These are phyloP conservation scores for Phytophthora aleatoria DNA, from an alignment of 352 stramenopile species.

Conservation along the genomic window DNA sequence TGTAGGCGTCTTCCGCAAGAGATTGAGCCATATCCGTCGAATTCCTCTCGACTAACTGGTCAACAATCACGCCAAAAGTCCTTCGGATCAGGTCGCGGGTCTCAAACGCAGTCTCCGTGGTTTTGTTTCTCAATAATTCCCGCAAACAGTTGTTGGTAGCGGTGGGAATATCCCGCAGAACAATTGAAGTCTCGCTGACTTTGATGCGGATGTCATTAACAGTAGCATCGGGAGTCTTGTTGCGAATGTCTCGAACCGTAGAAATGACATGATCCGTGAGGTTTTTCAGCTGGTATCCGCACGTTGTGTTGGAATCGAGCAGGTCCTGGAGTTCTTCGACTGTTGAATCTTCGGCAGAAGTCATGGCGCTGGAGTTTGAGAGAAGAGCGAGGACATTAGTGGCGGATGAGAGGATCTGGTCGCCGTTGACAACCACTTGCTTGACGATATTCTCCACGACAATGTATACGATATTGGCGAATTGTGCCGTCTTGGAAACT, in stretches of 20 bases:
- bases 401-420: slow-evolving; percentile 32
- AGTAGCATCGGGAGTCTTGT: slow-evolving; percentile 10
- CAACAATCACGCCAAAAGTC: slow-evolving; percentile 34
- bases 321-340: slow-evolving; percentile 34
- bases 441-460: slow-evolving; percentile 35
- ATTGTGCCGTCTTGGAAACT: slow-evolving; percentile 14
- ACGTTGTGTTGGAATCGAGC: slow-evolving; percentile 38
- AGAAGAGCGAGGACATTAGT: slow-evolving; percentile 27
- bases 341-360: slow-evolving; percentile 15
- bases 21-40: slow-evolving; percentile 20
- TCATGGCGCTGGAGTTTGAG: slow-evolving; percentile 18
- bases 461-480: slow-evolving; percentile 20
- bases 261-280: slow-evolving; percentile 35
- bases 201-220: slow-evolving; percentile 32
- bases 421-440: slow-evolving; percentile 29
- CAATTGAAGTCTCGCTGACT: slow-evolving; percentile 30
- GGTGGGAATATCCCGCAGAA: slow-evolving; percentile 32
- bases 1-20: slow-evolving; percentile 33
- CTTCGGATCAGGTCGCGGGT: slow-evolving; percentile 36
- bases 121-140: slow-evolving; percentile 29
- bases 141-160: slow-evolving; percentile 41
- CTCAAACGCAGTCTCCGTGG: slow-evolving; percentile 24
- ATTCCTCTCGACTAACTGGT: slow-evolving; percentile 30
- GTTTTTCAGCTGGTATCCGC: slow-evolving; percentile 38
- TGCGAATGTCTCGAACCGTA: slow-evolving; percentile 23